Evolutionary conservation across 2,329 filamentous ascomycete genomes (phyloP).

Genomic region (Gaeumannomyces sp.): DNA sequence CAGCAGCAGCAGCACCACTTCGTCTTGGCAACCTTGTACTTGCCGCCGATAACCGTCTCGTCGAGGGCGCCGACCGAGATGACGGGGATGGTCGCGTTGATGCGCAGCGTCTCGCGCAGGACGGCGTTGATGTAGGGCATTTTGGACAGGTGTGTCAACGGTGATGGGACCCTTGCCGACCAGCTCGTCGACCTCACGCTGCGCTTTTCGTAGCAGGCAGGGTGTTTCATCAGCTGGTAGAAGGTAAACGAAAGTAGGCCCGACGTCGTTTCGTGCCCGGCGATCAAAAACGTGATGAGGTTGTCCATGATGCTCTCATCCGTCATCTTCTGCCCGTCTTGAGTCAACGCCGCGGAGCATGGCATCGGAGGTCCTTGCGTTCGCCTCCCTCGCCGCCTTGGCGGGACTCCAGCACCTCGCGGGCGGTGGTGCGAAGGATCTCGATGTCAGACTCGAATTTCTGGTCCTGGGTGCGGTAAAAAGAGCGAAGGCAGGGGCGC

Average conservation of each 20-base stretch:
- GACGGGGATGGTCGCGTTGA: slow-evolving; percentile 53
- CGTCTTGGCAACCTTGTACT: slow-evolving; percentile 43
- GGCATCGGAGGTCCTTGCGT: slow-evolving; percentile 59
- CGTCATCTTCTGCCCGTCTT: slow-evolving; percentile 57
- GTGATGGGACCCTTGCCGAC: slow-evolving; percentile 51
- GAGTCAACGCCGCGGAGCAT: slow-evolving; percentile 64
- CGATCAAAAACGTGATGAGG: slow-evolving; percentile 67
- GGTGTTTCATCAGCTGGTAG: slow-evolving; percentile 59
- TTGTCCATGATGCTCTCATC: slow-evolving; percentile 62
- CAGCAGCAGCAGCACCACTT: slow-evolving; percentile 39
- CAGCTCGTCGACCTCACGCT: slow-evolving; percentile 61
- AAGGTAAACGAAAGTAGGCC: slow-evolving; percentile 60
- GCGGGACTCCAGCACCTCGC: slow-evolving; percentile 55
- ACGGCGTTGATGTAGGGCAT: slow-evolving; percentile 61
- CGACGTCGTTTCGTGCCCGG: slow-evolving; percentile 66
- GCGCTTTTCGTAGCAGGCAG: slow-evolving; percentile 53
- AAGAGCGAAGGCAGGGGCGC: slow-evolving; percentile 40
- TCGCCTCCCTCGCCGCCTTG: slow-evolving; percentile 43
- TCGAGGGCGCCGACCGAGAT: slow-evolving; percentile 49
- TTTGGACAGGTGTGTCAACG: slow-evolving; percentile 55
- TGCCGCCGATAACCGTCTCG: slow-evolving; percentile 36
- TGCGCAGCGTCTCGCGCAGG: slow-evolving; percentile 59
- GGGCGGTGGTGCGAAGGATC: slow-evolving; percentile 50
- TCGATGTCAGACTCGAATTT: slow-evolving; percentile 41
- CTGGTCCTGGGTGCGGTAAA: neutral